Percentiles rank a stretch among this genome's conserved stretches.
phyloP scores from a whole-genome alignment of 2,329 filamentous ascomycete genomes.

The Pyricularia sp. region DNA sequence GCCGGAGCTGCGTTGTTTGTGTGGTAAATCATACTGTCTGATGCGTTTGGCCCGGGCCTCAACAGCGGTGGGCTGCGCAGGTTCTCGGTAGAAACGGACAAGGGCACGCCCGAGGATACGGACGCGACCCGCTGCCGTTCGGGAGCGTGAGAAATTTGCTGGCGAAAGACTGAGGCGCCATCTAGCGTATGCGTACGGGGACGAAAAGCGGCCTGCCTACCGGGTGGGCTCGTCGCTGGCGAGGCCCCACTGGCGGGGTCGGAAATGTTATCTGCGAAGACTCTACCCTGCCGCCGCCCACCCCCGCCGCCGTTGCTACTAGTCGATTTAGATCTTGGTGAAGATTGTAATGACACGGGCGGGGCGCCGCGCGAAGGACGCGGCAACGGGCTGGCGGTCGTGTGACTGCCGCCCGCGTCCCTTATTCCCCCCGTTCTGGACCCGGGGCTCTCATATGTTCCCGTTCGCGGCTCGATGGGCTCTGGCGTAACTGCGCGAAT shows the following conservation, averaged over 20 bases:
- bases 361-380: slow-evolving; percentile 21
- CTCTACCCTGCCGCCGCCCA: slow-evolving; percentile 44
- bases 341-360: slow-evolving; percentile 32
- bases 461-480: slow-evolving; percentile 21
- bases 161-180: slow-evolving; percentile 33
- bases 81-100: slow-evolving; percentile 39
- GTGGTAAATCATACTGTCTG: slow-evolving; percentile 27
- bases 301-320: slow-evolving; percentile 9
- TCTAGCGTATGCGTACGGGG: slow-evolving; percentile 52
- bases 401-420: background rate
- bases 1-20: background rate
- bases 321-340: slow-evolving; percentile 33
- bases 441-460: slow-evolving; percentile 14
- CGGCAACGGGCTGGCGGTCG: slow-evolving; percentile 3
- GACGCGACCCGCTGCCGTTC: slow-evolving; percentile 58
- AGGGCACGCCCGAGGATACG: slow-evolving; percentile 53
- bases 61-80: slow-evolving; percentile 16
- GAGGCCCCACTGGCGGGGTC: slow-evolving; percentile 29
- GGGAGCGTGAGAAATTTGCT: slow-evolving; percentile 10
- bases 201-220: slow-evolving; percentile 29
- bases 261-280: slow-evolving; percentile 49
- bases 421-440: slow-evolving; percentile 11
- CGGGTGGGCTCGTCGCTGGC: slow-evolving; percentile 29
- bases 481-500: slow-evolving; percentile 60
- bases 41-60: slow-evolving; percentile 20